These are phyloP conservation scores for Bretschneidera sinensis DNA, from an alignment of 345 rosid genomes.

Conservation along the genomic window DNA sequence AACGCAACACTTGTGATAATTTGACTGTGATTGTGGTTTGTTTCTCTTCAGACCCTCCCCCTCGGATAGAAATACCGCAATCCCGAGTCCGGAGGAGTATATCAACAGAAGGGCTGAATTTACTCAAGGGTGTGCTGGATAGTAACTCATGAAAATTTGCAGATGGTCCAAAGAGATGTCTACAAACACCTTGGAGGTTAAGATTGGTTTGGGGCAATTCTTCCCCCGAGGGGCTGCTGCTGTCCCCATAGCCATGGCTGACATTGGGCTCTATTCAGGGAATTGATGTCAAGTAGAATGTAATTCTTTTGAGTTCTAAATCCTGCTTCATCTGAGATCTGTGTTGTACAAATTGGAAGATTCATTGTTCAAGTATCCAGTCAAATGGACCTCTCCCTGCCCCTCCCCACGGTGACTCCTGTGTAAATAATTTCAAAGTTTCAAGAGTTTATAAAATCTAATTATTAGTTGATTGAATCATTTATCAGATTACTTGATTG, in stretches of 20 bases:
- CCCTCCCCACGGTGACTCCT: slow-evolving; percentile 5
- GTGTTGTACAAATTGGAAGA: slow-evolving; percentile 25
- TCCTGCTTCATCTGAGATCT: slow-evolving; percentile 24
- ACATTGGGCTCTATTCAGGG: slow-evolving; percentile 11
- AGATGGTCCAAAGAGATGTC: neutral
- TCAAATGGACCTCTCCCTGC: too few species aligned
- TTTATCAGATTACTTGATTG: slow-evolving; percentile 12
- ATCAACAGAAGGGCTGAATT: slow-evolving; percentile 81
- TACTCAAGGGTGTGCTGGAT: slow-evolving; percentile 79
- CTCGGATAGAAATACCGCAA: slow-evolving; percentile 65
- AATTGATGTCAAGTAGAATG: slow-evolving; percentile 6
- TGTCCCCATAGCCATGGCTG: too few species aligned
- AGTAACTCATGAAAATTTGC: slow-evolving; percentile 37
- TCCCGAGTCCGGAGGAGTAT: slow-evolving; percentile 71
- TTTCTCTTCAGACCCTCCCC: slow-evolving; percentile 83
- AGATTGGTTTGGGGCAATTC: slow-evolving; percentile 9
- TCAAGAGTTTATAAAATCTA: slow-evolving; percentile 1
- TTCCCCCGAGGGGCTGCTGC: slow-evolving; percentile 12
- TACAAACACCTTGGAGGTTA: slow-evolving; percentile 11
- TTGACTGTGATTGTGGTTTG: slow-evolving; percentile 77
- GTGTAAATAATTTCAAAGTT: slow-evolving; percentile 25
- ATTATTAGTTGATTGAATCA: slow-evolving; percentile 1
- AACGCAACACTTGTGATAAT: slow-evolving; percentile 74
- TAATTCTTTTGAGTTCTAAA: slow-evolving; percentile 27
- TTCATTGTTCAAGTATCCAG: too few species aligned